phyloP scores from a whole-genome alignment of 2,329 filamentous ascomycete genomes.

The Paraconiothyrium brasiliense region DNA sequence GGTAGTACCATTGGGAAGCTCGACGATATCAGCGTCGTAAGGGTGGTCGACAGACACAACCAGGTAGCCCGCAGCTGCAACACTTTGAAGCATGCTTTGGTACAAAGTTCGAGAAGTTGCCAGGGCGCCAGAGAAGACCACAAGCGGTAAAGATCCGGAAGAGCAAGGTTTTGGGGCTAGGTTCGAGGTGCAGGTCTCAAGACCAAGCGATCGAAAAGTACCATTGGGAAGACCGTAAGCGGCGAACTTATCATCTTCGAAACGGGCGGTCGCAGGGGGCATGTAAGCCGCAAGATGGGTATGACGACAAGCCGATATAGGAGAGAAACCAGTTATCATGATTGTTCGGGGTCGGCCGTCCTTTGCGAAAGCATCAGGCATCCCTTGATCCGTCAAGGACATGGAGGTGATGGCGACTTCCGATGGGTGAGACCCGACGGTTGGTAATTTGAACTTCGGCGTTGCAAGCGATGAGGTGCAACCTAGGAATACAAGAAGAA shows the following conservation, averaged over 20 bases:
- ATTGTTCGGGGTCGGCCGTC: slow-evolving; percentile 28
- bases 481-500: slow-evolving; percentile 14
- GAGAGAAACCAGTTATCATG: slow-evolving; percentile 38
- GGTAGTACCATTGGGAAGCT: slow-evolving; percentile 57
- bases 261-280: slow-evolving; percentile 32
- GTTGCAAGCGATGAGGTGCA: slow-evolving; percentile 6
- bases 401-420: slow-evolving; percentile 26
- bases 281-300: slow-evolving; percentile 29
- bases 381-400: slow-evolving; percentile 28
- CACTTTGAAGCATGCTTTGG: slow-evolving; percentile 53
- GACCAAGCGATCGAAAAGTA: slow-evolving; percentile 27
- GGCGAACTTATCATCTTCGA: slow-evolving; percentile 33
- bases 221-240: slow-evolving; percentile 40
- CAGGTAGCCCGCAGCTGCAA: slow-evolving; percentile 59
- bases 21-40: slow-evolving; percentile 59
- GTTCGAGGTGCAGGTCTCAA: slow-evolving; percentile 28
- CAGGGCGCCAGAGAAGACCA: slow-evolving; percentile 60
- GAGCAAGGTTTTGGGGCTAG: not conserved
- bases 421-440: slow-evolving; percentile 23
- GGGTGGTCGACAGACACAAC: slow-evolving; percentile 62
- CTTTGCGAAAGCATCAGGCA: slow-evolving; percentile 34
- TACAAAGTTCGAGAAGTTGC: slow-evolving; percentile 56
- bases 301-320: slow-evolving; percentile 25
- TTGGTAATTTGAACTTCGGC: slow-evolving; percentile 21
- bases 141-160: slow-evolving; percentile 24